Evolutionary conservation across 306 rosid genomes (phyloP), one percentile per base, ranked within the genome.

Genomic region (Cucurbita argyrosperma): DNA sequence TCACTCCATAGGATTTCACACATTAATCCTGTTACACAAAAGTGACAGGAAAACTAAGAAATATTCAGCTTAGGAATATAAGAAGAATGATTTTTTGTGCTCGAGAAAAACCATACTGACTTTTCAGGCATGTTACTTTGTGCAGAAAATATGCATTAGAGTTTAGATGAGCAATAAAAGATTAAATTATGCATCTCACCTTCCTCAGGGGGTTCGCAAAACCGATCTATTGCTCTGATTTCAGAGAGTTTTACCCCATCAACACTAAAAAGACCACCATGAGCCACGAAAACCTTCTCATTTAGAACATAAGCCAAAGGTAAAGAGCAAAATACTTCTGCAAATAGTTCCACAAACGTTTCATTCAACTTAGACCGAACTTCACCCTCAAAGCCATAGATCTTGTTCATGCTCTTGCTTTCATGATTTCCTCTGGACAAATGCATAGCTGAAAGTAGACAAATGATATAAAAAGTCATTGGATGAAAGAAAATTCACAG

Each of bases 371-470:
- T 95, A 2, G 96, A 87, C 75, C 94, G 92, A 75, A 95, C 97
- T 80, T 95, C 99, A 1, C 99, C 99, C 89, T 95, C 99, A 80
- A 95, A 95, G 75, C 99, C 99, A 84, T 95, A 95, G 76, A 95
- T 95, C 88, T 92, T 95, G 83, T 95, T 95, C 99, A 95, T 95
- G 92, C 96, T 85, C 90, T 89, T 95, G 87, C 97, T 95, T 84
- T 95, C 99, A 7, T 95, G 99, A 80, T 95, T 95, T 79, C 99
- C 99, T 76, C 99, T 87, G 58, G 97, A 91, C 67, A 95, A 89
- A 79, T 95, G 81, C 81, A 95, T 88, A 39, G 97, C 99, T 95
- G 97, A 79, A 80, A 88, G 69, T 62, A 3, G 47, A 50, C 47
- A 69, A 69, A 50, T 51, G 26, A 70, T 30, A 42, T 46, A 70